Conservation (phyloP, 176 grass and related monocot species). For the Eragrostis curvula region DNA sequence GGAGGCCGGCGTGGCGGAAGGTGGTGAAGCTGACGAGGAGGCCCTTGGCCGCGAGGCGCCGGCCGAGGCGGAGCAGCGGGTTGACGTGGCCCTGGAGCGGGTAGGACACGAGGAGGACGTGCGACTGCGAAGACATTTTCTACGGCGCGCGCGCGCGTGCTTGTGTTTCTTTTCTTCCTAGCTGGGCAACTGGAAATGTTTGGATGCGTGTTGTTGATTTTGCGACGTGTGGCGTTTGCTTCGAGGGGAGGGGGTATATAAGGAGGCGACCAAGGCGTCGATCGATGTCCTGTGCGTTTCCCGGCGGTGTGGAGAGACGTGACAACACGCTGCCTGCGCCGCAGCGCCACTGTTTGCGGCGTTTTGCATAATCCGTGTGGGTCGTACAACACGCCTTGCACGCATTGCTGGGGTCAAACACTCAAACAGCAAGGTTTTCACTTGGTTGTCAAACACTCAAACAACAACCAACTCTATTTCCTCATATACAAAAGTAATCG, state of each 20-base stretch:
- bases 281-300: neutral
- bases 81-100: conserved; percentile 67
- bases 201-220: too few relatives aligned
- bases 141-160: neutral
- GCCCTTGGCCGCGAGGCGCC: conserved; percentile 51
- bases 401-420: neutral
- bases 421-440: neutral
- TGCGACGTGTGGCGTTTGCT: too few relatives aligned
- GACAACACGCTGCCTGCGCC: neutral
- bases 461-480: neutral
- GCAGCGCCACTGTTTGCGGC: neutral
- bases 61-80: conserved; percentile 57
- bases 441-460: neutral
- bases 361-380: neutral
- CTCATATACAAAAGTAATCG: neutral
- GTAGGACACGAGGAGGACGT: conserved; percentile 65
- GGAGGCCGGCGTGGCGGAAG: conserved; percentile 40
- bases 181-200: too few relatives aligned
- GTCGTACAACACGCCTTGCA: neutral
- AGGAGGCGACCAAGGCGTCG: neutral
- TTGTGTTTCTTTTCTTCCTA: too few relatives aligned
- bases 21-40: conserved; percentile 69
- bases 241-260: neutral
- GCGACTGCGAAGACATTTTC: conserved; percentile 19
- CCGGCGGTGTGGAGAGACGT: neutral